Conservation (phyloP, 192 early-diverging fungal genomes). For the Coemansia sp. region DNA sequence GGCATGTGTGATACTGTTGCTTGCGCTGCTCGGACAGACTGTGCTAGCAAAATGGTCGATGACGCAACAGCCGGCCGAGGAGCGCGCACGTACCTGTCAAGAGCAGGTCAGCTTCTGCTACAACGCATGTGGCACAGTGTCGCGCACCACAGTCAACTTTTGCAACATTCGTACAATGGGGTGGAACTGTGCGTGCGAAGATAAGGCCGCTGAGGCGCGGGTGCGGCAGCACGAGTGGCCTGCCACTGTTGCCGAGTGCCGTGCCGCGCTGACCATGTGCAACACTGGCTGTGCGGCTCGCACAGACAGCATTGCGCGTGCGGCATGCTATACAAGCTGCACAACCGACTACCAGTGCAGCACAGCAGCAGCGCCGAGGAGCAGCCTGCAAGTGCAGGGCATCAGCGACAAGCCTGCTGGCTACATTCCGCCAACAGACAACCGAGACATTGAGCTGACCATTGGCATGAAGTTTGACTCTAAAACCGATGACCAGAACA, state of each 20-base stretch:
- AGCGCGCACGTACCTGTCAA: slow-evolving; percentile 48
- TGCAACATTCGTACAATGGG: slow-evolving; percentile 55
- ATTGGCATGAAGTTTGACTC: slow-evolving; percentile 54
- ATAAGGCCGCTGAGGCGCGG: slow-evolving; percentile 18
- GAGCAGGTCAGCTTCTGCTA: slow-evolving; percentile 55
- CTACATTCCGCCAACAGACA: slow-evolving; percentile 42
- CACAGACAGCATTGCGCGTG: slow-evolving; percentile 20
- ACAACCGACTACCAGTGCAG: slow-evolving; percentile 44
- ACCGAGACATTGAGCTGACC: slow-evolving; percentile 42
- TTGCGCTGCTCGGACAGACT: neutral
- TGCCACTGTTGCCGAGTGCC: slow-evolving; percentile 36
- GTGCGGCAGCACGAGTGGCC: slow-evolving; percentile 46
- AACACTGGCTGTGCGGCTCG: slow-evolving; percentile 23
- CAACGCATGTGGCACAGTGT: slow-evolving; percentile 39
- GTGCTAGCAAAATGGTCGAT: slow-evolving; percentile 39
- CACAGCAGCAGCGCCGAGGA: slow-evolving; percentile 34
- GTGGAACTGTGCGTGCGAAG: slow-evolving; percentile 47
- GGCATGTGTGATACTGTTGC: neutral
- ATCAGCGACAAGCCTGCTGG: slow-evolving; percentile 40
- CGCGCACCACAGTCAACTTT: slow-evolving; percentile 39
- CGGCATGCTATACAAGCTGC: slow-evolving; percentile 36
- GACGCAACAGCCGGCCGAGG: slow-evolving; percentile 33
- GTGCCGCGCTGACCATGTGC: slow-evolving; percentile 35
- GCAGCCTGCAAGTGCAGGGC: slow-evolving; percentile 34
- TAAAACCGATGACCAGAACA: slow-evolving; percentile 9